Percentiles rank a stretch among this genome's conserved stretches.
These are phyloP conservation scores for Podila epicladia DNA, from an alignment of 192 early-diverging fungal species.

Conservation along the genomic window DNA sequence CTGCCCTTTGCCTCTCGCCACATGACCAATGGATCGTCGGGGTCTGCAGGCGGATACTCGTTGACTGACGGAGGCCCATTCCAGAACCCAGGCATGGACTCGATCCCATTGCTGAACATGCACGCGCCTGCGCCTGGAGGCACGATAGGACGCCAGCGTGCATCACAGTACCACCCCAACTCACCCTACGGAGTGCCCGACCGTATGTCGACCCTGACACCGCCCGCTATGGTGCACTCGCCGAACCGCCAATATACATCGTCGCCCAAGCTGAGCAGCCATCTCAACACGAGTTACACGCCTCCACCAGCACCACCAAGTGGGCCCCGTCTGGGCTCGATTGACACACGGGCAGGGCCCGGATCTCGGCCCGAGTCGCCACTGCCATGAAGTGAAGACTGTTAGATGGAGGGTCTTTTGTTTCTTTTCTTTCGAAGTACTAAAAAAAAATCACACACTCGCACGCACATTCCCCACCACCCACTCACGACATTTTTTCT, in stretches of 20 bases:
- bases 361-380: constrained; percentile 16
- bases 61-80: constrained; percentile 14
- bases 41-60: constrained; percentile 24
- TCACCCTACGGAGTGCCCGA: constrained; percentile 11
- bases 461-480: no score
- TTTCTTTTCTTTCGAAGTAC: not conserved
- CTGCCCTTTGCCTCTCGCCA: constrained; percentile 42
- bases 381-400: constrained; percentile 5
- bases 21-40: constrained; percentile 22
- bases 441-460: not conserved
- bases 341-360: constrained; percentile 26
- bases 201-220: constrained; percentile 14
- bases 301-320: constrained; percentile 40
- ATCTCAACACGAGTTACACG: constrained; percentile 18
- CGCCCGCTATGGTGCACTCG: constrained; percentile 7
- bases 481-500: not conserved
- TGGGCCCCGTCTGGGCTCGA: constrained; percentile 37
- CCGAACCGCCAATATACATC: constrained; percentile 19
- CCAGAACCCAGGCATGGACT: constrained; percentile 26
- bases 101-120: constrained; percentile 47
- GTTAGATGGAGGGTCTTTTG: no score
- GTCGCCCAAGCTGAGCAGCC: constrained; percentile 24
- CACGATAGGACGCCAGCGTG: constrained; percentile 36
- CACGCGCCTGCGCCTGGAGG: constrained; percentile 43
- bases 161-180: not conserved